Percentiles rank a stretch among this genome's conserved stretches.
These are phyloP conservation scores for Xylaria bambusicola DNA, from an alignment of 495 filamentous ascomycete species.

Conservation along the genomic window DNA sequence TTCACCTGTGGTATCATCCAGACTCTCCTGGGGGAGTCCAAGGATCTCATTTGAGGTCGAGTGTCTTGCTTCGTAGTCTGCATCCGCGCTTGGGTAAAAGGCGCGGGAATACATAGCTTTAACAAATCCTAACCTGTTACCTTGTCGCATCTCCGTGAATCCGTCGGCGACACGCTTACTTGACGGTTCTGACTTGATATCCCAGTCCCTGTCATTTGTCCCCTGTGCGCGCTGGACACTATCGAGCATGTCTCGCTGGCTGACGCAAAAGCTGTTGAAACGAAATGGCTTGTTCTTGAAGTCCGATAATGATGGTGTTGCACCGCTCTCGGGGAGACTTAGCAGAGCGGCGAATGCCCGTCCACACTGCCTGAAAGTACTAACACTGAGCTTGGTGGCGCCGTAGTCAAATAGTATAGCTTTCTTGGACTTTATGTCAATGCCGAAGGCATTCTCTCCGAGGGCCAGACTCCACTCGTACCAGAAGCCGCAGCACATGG, in stretches of 20 bases:
- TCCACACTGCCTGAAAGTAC: conserved; percentile 38
- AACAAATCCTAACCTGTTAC: conserved; percentile 45
- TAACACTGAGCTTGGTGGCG: conserved; percentile 24
- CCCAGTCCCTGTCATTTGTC: conserved; percentile 52
- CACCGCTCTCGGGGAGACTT: conserved; percentile 23
- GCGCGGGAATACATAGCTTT: conserved; percentile 51
- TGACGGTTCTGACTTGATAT: conserved; percentile 39
- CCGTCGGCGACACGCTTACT: conserved; percentile 45
- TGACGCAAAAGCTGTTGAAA: conserved; percentile 40
- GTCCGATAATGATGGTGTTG: conserved; percentile 20
- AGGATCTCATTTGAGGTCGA: conserved; percentile 48
- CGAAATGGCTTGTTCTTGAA: conserved; percentile 40
- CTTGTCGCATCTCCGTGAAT: conserved; percentile 37
- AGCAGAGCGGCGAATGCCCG: conserved; percentile 34
- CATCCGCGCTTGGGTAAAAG: conserved; percentile 48
- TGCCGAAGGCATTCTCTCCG: conserved; percentile 18
- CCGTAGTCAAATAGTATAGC: conserved; percentile 29
- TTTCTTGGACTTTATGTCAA: conserved; percentile 22
- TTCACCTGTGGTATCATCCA: conserved; percentile 50
- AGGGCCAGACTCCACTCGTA: conserved; percentile 38
- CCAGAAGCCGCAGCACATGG: conserved; percentile 41
- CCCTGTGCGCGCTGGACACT: conserved; percentile 50
- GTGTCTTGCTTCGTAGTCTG: conserved; percentile 36
- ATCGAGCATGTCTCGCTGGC: conserved; percentile 42
- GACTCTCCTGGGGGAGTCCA: conserved; percentile 52